Base-by-base conservation (phyloP, 345 rosid species). In the Arabidopsis thaliana region DNA sequence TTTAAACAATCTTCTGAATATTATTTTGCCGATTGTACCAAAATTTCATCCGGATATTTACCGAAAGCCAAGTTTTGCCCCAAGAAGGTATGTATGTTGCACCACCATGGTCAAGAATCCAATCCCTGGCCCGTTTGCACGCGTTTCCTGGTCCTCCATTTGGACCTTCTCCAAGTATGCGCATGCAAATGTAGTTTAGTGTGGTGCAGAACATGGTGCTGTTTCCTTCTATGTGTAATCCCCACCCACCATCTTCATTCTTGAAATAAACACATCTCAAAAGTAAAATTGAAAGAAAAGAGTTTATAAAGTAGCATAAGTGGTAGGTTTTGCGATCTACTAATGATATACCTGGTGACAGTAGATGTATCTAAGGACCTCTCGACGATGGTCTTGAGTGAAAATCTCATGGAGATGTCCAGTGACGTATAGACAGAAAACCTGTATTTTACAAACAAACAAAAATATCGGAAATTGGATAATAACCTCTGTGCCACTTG, bases 51-150 rank as follows among this genome's bases (percentile, higher is more conserved):
- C 2, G 5, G 10, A 16, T 32, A 69, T 32, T 13, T 78, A 82
- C 84, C 72, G 85, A 82, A 50, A 84, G 85, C 87, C 85, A 84
- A 22, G 81, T 77, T 76, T 84, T 84, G 0, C 85, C 87, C 87
- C 83, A 84, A 48, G 84, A 79, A n/a, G 87, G 85, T 37, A 82
- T 75, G 41, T 25, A 59, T 4, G 83, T 78, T 16, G 59, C 83
- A 71, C 85, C 85, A 14, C 87, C 87, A 60, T 82, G 85, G 60
- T 72, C 80, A 65, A 78, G 82, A 65, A 84, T 82, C 87, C 87
- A 82, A 22, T 74, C 33, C 69, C 83, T 65, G 14, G 80, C 87
- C 52, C 79, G 73, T 37, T n/a, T 40, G 49, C 85, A 84, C 4
- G 82, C 75, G 44, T 80, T 68, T 36, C 69, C 68, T 42, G 59